Conservation (phyloP, 768 basidiomycete genomes). For the Russula brevipes region DNA sequence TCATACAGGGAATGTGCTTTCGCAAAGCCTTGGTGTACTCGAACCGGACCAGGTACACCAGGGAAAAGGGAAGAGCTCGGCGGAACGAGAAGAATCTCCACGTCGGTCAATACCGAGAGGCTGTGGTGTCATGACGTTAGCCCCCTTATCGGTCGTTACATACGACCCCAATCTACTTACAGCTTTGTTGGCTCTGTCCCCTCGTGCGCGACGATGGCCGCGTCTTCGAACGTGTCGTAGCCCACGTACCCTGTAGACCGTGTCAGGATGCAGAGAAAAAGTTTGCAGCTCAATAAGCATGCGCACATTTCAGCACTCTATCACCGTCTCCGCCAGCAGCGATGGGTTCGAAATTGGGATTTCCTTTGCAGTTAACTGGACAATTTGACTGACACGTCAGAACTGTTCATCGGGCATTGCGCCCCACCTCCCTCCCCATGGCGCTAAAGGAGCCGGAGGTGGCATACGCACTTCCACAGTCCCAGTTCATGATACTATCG, state of each 20-base stretch:
- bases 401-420: background rate
- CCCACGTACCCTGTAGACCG: conserved; percentile 36
- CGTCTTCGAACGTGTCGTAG: conserved; percentile 44
- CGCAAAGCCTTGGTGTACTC: too few relatives aligned
- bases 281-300: background rate
- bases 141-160: too few relatives aligned
- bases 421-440: background rate
- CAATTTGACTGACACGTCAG: background rate
- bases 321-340: background rate
- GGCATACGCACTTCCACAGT: conserved; percentile 1
- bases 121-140: too few relatives aligned
- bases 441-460: too few relatives aligned
- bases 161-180: conserved; percentile 8
- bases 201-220: conserved; percentile 53
- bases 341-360: background rate
- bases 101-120: too few relatives aligned
- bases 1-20: too few relatives aligned
- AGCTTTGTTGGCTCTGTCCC: conserved; percentile 40
- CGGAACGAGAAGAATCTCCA: too few relatives aligned
- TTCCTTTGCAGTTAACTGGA: conserved; percentile 2
- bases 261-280: background rate
- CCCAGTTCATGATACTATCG: background rate
- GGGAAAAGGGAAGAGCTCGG: too few relatives aligned
- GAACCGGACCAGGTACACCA: too few relatives aligned
- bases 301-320: background rate